Conservation (phyloP, 73 alveolate genomes). For the Blepharisma stoltei region DNA sequence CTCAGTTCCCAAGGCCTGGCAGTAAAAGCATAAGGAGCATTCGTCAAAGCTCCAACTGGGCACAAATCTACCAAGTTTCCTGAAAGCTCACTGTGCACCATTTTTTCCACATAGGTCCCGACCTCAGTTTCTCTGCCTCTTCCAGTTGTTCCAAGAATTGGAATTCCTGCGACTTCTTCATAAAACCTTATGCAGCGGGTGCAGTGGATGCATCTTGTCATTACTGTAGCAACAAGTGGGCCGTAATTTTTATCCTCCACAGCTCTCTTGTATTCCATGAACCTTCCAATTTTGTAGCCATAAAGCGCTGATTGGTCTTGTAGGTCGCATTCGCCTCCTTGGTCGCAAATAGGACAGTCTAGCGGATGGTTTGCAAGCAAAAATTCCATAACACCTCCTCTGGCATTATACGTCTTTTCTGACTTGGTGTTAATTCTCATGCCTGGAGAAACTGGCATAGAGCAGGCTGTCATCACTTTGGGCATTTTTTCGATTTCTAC, state of each 20-base stretch:
- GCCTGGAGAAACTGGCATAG: conserved; percentile 80
- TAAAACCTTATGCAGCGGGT: conserved; percentile 84
- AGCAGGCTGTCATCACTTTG: conserved; percentile 88
- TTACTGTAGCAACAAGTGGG: conserved; percentile 76
- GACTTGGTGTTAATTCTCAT: conserved; percentile 80
- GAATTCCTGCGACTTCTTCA: conserved; percentile 82
- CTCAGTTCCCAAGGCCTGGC: conserved; percentile 93
- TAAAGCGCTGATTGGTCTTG: conserved; percentile 79
- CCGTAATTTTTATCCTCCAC: conserved; percentile 88
- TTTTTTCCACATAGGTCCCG: conserved; percentile 79
- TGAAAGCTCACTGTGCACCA: conserved; percentile 81
- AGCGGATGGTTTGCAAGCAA: conserved; percentile 91
- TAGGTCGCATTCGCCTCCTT: conserved; percentile 95
- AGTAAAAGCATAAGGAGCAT: conserved; percentile 78
- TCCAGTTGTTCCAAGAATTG: conserved; percentile 75
- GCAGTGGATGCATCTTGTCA: conserved; percentile 93
- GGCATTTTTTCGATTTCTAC: conserved; percentile 87
- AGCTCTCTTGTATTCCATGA: conserved; percentile 84
- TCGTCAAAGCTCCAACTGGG: conserved; percentile 92
- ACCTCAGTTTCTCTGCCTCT: conserved; percentile 84
- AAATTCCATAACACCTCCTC: conserved; percentile 94
- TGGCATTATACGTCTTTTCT: conserved; percentile 81
- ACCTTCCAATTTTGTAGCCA: conserved; percentile 79
- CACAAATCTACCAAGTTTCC: conserved; percentile 86
- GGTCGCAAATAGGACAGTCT: conserved; percentile 92